Conservation (phyloP, 192 early-diverging fungal genomes). For the Pecoramyces ruminantium region DNA sequence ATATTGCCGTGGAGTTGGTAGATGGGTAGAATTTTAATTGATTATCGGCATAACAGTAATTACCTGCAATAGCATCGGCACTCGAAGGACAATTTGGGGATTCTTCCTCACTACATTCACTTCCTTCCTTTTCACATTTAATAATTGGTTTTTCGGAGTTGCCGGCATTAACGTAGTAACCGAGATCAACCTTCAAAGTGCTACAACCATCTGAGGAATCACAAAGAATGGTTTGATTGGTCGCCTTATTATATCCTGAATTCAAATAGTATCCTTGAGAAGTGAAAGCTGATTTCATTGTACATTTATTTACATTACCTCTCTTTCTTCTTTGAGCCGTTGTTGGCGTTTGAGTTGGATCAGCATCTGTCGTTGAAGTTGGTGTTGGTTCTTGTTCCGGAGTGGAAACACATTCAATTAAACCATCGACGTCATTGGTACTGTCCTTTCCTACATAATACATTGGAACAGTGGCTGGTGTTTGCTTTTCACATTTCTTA, state of each 20-base stretch:
- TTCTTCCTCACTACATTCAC: neutral
- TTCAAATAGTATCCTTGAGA: too few species aligned
- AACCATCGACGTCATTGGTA: neutral
- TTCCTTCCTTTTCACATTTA: neutral
- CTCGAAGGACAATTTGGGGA: too few species aligned
- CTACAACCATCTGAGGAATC: too few species aligned
- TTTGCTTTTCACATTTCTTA: neutral
- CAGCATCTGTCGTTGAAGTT: too few species aligned
- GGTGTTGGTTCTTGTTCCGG: too few species aligned
- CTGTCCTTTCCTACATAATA: neutral
- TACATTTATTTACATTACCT: too few species aligned
- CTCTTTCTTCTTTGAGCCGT: too few species aligned
- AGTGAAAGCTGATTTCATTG: too few species aligned
- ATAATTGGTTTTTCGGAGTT: neutral
- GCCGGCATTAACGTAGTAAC: neutral
- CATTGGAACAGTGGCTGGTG: neutral
- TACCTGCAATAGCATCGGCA: neutral
- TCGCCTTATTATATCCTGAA: too few species aligned
- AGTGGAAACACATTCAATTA: neutral
- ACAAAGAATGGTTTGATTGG: too few species aligned
- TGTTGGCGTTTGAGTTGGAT: too few species aligned
- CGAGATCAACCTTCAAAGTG: neutral
- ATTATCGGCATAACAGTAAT: neutral
- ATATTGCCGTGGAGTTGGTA: neutral
- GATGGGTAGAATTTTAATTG: neutral